Evolutionary conservation across 2,329 filamentous ascomycete species (phyloP).

Genomic region (Fusarium verrucosum): DNA sequence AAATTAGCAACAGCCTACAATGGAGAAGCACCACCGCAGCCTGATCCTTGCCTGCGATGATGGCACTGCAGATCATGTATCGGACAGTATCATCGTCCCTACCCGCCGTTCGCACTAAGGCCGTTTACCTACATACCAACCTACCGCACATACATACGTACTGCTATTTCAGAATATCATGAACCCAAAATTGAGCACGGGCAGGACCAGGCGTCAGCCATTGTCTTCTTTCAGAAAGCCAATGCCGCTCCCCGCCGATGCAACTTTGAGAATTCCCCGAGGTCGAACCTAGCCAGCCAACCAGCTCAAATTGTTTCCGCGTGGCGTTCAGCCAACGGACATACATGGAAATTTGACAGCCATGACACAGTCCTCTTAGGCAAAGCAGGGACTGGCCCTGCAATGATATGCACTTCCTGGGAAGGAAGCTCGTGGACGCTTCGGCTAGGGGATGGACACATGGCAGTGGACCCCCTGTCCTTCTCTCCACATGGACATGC

Average conservation of each 20-base stretch:
- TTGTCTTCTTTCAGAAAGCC: constrained; percentile 25
- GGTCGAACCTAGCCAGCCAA: neutral
- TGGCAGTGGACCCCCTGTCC: constrained; percentile 40
- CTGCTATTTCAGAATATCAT: constrained; percentile 9
- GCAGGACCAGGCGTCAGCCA: constrained; percentile 19
- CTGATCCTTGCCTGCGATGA: constrained; percentile 9
- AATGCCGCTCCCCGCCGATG: constrained; percentile 11
- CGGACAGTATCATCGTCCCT: constrained; percentile 22
- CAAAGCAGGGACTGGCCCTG: constrained; percentile 29
- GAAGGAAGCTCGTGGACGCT: constrained; percentile 32
- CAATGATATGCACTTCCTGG: constrained; percentile 25
- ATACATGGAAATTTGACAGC: constrained; percentile 11
- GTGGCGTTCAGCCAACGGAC: constrained; percentile 15
- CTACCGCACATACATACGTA: too few species aligned
- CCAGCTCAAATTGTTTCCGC: constrained; percentile 14
- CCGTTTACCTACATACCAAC: too few species aligned
- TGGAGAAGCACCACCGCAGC: neutral
- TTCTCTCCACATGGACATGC: constrained; percentile 31
- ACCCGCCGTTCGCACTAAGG: neutral
- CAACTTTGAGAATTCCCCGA: constrained; percentile 15
- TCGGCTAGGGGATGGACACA: constrained; percentile 39
- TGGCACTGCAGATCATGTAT: constrained; percentile 33
- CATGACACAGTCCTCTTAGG: constrained; percentile 28
- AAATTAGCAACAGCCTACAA: neutral
- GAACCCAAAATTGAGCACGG: constrained; percentile 27